phyloP scores from a whole-genome alignment of 257 asterid species.

The Fraxinus excelsior region DNA sequence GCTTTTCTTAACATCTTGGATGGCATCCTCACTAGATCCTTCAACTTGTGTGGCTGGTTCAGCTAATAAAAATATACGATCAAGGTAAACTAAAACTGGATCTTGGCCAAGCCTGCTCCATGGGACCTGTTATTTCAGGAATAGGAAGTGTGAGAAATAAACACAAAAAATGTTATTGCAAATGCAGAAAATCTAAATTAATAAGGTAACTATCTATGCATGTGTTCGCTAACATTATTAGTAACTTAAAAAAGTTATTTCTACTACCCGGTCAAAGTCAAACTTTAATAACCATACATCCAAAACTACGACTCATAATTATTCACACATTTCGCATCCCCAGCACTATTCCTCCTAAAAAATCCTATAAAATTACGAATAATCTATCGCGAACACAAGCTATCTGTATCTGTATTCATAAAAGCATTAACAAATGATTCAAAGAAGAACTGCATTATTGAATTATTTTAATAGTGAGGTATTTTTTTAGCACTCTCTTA shows the following conservation, averaged over 20 bases:
- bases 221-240: not conserved
- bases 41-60: conserved; percentile 98
- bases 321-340: not conserved
- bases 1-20: conserved; percentile 86
- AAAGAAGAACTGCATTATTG: not conserved
- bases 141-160: conserved; percentile 24
- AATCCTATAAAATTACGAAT: too few relatives aligned
- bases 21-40: conserved; percentile 91
- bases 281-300: too few relatives aligned
- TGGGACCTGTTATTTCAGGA: conserved; percentile 69
- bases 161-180: not conserved
- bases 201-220: not conserved
- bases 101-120: conserved; percentile 99
- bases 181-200: not conserved
- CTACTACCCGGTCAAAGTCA: too few relatives aligned
- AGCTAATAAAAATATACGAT: conserved; percentile 85
- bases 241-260: too few relatives aligned
- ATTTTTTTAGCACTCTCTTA: not conserved
- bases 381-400: too few relatives aligned
- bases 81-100: conserved; percentile 90
- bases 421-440: not conserved
- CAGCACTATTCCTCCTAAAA: too few relatives aligned
- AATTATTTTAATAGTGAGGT: not conserved
- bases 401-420: not conserved
- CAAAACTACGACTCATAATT: too few relatives aligned